phyloP scores from a whole-genome alignment of 208 protist genomes.

The Phytomonas serpens region DNA sequence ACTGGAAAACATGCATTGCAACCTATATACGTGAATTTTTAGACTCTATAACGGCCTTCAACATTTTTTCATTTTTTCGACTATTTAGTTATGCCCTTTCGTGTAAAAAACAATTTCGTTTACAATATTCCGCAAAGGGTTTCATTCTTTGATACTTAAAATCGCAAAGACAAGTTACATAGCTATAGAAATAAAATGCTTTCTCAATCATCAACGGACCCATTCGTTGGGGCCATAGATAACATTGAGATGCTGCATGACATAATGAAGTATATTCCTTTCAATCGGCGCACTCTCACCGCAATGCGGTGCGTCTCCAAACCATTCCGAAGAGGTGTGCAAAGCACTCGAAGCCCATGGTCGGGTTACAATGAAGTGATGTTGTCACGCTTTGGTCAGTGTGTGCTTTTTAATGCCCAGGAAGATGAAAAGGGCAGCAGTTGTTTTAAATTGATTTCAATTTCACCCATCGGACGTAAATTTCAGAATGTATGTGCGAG shows the following conservation, averaged over 20 bases:
- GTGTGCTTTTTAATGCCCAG: constrained; percentile 71
- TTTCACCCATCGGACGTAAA: constrained; percentile 72
- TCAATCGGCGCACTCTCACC: constrained; percentile 75
- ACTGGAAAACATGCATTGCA: neutral
- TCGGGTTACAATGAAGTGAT: constrained; percentile 59
- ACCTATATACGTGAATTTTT: neutral
- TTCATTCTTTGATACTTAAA: neutral
- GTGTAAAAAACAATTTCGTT: neutral
- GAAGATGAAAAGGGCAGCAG: constrained; percentile 54
- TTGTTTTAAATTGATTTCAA: constrained; percentile 51
- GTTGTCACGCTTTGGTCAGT: constrained; percentile 72
- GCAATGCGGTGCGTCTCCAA: constrained; percentile 73
- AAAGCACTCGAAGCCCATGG: constrained; percentile 58
- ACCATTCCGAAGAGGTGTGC: constrained; percentile 66
- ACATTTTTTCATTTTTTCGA: neutral
- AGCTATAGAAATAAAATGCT: constrained; percentile 20
- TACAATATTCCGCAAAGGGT: neutral
- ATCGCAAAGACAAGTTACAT: neutral
- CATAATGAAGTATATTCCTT: constrained; percentile 76
- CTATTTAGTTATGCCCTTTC: neutral
- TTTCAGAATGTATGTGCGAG: constrained; percentile 60
- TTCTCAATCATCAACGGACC: constrained; percentile 28
- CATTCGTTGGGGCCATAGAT: constrained; percentile 57
- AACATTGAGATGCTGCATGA: constrained; percentile 44
- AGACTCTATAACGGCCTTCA: neutral